These are phyloP conservation scores for Fraxinus nigra DNA, from an alignment of 305 asterid species.

Conservation along the genomic window DNA sequence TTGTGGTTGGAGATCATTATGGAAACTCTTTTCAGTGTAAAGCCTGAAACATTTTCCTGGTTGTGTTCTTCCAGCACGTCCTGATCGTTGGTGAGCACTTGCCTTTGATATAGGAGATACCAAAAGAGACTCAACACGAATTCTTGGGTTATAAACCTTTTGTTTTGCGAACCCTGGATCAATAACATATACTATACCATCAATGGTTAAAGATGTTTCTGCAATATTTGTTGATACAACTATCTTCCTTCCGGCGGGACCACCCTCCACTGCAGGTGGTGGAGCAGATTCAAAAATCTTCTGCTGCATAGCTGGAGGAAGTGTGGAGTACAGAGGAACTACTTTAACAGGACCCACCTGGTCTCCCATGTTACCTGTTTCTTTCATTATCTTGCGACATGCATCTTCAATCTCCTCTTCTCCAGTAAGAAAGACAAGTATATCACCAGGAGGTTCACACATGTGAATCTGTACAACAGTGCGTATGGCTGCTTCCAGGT, in stretches of 20 bases:
- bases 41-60: slow-evolving; percentile 98
- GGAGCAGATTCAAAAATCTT: slow-evolving; percentile 95
- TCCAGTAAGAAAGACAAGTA: slow-evolving; percentile 94
- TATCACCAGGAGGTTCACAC: slow-evolving; percentile 87
- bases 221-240: slow-evolving; percentile 96
- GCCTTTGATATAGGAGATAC: slow-evolving; percentile 99
- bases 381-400: slow-evolving; percentile 73
- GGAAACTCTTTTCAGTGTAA: slow-evolving; percentile 81
- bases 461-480: slow-evolving; percentile 89
- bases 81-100: slow-evolving; percentile 96
- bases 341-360: slow-evolving; percentile 88
- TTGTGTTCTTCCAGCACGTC: slow-evolving; percentile 99
- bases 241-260: slow-evolving; percentile 93
- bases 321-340: slow-evolving; percentile 90
- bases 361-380: slow-evolving; percentile 76
- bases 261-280: slow-evolving; percentile 79
- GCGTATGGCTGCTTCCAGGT: slow-evolving; percentile 92
- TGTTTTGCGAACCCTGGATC: slow-evolving; percentile 97
- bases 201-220: slow-evolving; percentile 94
- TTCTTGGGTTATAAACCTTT: slow-evolving; percentile 85
- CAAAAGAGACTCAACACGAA: slow-evolving; percentile 90
- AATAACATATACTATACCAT: slow-evolving; percentile 93
- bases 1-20: slow-evolving; percentile 87
- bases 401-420: slow-evolving; percentile 99
- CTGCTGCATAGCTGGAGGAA: slow-evolving; percentile 99